phyloP scores from a whole-genome alignment of 176 grass and related monocot species.

The Carex parvula region DNA sequence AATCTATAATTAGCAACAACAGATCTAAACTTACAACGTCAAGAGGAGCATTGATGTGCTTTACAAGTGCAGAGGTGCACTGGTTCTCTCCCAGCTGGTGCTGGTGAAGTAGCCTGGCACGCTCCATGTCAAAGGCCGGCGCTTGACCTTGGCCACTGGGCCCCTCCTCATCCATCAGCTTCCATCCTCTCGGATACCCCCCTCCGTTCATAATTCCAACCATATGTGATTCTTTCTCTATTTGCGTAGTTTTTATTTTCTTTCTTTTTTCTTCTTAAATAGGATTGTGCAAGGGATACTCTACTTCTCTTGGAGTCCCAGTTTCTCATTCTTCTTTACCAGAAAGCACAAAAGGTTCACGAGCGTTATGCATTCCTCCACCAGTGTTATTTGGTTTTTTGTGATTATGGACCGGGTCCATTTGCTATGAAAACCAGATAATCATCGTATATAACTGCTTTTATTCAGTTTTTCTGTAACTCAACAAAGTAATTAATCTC shows the following conservation, averaged over 20 bases:
- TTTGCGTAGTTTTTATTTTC: not conserved
- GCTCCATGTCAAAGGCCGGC: slow-evolving; percentile 38
- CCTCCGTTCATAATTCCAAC: slow-evolving; percentile 2
- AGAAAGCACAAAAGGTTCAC: not conserved
- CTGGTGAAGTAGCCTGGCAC: slow-evolving; percentile 60
- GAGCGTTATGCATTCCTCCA: not conserved
- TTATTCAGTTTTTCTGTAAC: not conserved
- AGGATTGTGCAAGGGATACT: not conserved
- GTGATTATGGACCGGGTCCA: not conserved
- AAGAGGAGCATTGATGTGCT: slow-evolving; percentile 76
- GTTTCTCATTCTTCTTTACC: slow-evolving; percentile 12
- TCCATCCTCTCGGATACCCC: slow-evolving; percentile 27
- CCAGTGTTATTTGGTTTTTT: not conserved
- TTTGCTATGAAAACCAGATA: not conserved
- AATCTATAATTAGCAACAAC: not conserved
- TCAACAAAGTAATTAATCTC: not conserved
- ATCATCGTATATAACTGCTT: not conserved
- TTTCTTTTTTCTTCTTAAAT: not conserved
- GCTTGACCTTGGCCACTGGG: not conserved
- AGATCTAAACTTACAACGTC: slow-evolving; percentile 49
- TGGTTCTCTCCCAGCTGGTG: slow-evolving; percentile 57
- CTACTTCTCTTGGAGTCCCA: not conserved
- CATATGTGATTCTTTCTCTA: not conserved
- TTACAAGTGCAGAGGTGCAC: slow-evolving; percentile 70
- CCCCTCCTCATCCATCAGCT: slow-evolving; percentile 42